phyloP scores from a whole-genome alignment of 192 early-diverging fungal genomes.

The Endogone sp. region DNA sequence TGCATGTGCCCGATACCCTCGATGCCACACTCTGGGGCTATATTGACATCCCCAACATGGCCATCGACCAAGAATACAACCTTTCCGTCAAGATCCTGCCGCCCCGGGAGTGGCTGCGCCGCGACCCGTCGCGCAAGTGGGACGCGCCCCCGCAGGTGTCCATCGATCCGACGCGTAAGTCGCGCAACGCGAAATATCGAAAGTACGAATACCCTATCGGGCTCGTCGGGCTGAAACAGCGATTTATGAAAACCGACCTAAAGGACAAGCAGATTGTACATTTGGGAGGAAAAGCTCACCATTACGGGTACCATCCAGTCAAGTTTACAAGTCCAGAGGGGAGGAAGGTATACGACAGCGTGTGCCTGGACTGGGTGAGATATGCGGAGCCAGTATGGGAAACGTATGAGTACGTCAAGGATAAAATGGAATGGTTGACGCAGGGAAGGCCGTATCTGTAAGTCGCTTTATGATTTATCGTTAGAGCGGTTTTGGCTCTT shows the following conservation, averaged over 20 bases:
- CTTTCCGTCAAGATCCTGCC: not conserved
- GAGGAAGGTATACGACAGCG: no score
- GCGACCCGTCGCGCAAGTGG: not conserved
- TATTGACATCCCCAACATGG: not conserved
- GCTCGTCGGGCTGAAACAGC: not conserved
- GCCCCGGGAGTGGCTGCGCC: not conserved
- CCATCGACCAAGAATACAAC: not conserved
- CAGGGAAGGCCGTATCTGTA: not conserved
- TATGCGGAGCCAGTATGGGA: no score
- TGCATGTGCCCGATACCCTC: not conserved
- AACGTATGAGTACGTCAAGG: no score
- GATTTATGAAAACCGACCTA: no score
- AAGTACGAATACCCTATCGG: not conserved
- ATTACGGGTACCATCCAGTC: no score
- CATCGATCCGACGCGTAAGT: not conserved
- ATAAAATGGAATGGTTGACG: no score
- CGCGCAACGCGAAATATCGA: not conserved
- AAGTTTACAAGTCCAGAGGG: no score
- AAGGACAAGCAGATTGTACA: no score
- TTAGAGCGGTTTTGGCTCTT: not conserved
- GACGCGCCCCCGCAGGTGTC: not conserved
- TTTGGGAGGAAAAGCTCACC: no score
- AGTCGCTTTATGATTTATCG: not conserved
- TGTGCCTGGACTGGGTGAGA: no score
- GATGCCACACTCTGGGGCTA: not conserved